Percentiles rank a stretch among this genome's conserved stretches.
Evolutionary conservation across 2,329 filamentous ascomycete species (phyloP).

Genomic region (Sporothrix schenckii): DNA sequence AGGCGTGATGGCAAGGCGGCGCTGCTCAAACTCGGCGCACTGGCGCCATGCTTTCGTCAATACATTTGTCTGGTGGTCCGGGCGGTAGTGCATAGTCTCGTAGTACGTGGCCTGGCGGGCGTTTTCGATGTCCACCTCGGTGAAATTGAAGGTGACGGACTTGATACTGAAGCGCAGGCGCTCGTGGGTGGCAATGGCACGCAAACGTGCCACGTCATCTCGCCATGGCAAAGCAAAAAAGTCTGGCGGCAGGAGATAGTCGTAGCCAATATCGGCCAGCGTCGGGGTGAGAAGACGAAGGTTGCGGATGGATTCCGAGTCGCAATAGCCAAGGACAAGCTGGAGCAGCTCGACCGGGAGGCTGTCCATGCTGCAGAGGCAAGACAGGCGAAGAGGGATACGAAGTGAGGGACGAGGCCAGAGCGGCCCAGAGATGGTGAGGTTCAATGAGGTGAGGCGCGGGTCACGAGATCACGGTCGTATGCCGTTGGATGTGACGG

Average conservation of each 20-base stretch:
- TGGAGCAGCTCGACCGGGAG: slow-evolving; percentile 41
- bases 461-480: slow-evolving; percentile 22
- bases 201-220: slow-evolving; percentile 51
- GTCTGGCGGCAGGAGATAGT: slow-evolving; percentile 47
- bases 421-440: not conserved
- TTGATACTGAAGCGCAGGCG: slow-evolving; percentile 49
- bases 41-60: slow-evolving; percentile 7
- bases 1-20: slow-evolving; percentile 43
- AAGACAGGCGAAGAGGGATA: not conserved
- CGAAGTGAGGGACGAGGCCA: not conserved
- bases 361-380: slow-evolving; percentile 38
- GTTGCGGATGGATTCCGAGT: slow-evolving; percentile 45
- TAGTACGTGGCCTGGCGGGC: slow-evolving; percentile 45
- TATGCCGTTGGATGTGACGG: slow-evolving; percentile 20
- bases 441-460: slow-evolving; percentile 14
- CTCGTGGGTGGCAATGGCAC: slow-evolving; percentile 49
- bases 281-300: slow-evolving; percentile 48
- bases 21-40: slow-evolving; percentile 44
- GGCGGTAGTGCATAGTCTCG: slow-evolving; percentile 46
- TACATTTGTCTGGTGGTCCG: slow-evolving; percentile 43
- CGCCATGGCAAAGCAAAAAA: slow-evolving; percentile 52
- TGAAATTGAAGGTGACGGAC: slow-evolving; percentile 52
- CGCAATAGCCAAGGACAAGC: slow-evolving; percentile 50
- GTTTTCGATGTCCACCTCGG: slow-evolving; percentile 48
- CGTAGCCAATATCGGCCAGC: slow-evolving; percentile 49